Conservation (phyloP, 257 asterid species). For the Gentiana macrophylla region DNA sequence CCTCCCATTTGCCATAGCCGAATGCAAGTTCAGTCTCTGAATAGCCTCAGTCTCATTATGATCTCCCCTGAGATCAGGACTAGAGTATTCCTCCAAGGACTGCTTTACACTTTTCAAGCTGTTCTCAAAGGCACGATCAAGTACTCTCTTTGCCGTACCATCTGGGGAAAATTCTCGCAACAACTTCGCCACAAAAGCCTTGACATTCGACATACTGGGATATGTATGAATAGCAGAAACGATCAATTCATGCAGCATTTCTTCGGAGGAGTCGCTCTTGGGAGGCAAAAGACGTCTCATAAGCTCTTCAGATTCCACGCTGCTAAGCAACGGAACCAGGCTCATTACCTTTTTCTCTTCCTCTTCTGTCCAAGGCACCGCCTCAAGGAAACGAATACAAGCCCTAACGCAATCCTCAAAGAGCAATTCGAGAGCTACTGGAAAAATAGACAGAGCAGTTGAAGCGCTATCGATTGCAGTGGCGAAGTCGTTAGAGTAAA, state of each 20-base stretch:
- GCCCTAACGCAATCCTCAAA: conserved; percentile 87
- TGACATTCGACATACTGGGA: conserved; percentile 59
- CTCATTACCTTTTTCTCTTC: conserved; percentile 52
- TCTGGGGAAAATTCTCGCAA: conserved; percentile 72
- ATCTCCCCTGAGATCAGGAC: conserved; percentile 82
- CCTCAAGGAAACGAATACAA: conserved; percentile 69
- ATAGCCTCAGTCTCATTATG: conserved; percentile 80
- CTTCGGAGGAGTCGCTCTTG: conserved; percentile 42
- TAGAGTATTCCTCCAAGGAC: conserved; percentile 83
- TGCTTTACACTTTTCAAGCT: conserved; percentile 67
- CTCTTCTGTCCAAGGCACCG: conserved; percentile 95
- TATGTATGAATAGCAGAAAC: conserved; percentile 57
- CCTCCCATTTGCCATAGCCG: conserved; percentile 67
- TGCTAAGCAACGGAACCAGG: conserved; percentile 47
- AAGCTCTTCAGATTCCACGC: conserved; percentile 68
- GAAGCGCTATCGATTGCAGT: conserved; percentile 29
- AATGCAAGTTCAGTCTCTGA: conserved; percentile 83
- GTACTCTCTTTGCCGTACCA: conserved; percentile 56
- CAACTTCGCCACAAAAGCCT: conserved; percentile 85
- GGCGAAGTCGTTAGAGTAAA: conserved; percentile 45
- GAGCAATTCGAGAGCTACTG: conserved; percentile 68
- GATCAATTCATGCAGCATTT: conserved; percentile 75
- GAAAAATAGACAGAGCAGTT: conserved; percentile 49
- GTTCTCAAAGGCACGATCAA: conserved; percentile 59
- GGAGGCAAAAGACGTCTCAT: conserved; percentile 50